These are phyloP conservation scores for Rhodotorula sp. DNA, from an alignment of 1,284 basidiomycete species.

Conservation along the genomic window DNA sequence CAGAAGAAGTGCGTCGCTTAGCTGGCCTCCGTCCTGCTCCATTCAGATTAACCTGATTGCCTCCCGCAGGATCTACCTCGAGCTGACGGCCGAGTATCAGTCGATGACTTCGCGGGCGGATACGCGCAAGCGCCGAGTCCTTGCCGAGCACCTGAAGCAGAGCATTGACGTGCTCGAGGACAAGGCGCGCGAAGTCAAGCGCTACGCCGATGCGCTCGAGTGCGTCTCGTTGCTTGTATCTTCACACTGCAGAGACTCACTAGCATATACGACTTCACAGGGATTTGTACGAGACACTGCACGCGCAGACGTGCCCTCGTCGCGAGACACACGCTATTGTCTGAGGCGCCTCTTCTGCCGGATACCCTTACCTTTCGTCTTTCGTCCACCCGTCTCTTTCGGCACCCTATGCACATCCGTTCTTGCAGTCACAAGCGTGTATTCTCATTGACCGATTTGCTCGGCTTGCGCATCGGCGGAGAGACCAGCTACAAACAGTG, in stretches of 20 bases:
- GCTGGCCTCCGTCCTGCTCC: background rate
- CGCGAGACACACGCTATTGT: constrained; percentile 6
- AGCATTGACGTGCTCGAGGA: constrained; percentile 85
- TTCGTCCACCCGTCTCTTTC: constrained; percentile 2
- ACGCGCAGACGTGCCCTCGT: constrained; percentile 10
- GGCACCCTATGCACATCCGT: background rate
- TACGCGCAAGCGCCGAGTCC: constrained; percentile 67
- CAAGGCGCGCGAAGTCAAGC: constrained; percentile 54
- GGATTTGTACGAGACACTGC: constrained; percentile 5
- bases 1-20: constrained; percentile 58
- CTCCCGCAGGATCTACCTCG: constrained; percentile 71
- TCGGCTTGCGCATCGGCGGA: background rate
- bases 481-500: background rate
- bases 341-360: background rate
- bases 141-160: constrained; percentile 80
- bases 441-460: background rate
- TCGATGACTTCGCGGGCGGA: constrained; percentile 78
- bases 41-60: background rate
- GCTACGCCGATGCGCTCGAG: constrained; percentile 31
- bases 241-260: too few relatives aligned
- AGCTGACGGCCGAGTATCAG: constrained; percentile 86
- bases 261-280: background rate
- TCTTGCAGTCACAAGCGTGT: too few relatives aligned
- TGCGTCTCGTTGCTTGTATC: background rate
- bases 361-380: constrained; percentile 9